Conservation (phyloP, 345 rosid species). For the Pistacia integerrima region DNA sequence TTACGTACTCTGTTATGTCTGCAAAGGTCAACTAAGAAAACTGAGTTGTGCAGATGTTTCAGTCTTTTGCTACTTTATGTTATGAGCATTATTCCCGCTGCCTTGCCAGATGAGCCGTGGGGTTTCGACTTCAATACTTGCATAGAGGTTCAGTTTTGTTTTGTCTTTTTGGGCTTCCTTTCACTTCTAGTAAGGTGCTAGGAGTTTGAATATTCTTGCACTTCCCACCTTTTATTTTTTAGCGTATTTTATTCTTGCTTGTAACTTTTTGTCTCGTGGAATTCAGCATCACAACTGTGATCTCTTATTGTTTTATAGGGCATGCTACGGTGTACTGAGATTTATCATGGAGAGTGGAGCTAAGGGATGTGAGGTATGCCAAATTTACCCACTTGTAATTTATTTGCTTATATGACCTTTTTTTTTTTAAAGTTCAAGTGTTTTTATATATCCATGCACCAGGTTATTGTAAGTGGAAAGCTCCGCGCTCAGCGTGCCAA, state of each 20-base stretch:
- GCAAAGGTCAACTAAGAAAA: not conserved
- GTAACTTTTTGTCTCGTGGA: not conserved
- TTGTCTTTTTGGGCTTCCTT: slow-evolving; percentile 41
- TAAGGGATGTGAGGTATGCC: slow-evolving; percentile 70
- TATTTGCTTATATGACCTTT: not conserved
- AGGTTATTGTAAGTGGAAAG: slow-evolving; percentile 78
- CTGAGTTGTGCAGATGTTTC: not conserved
- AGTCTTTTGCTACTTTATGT: not conserved
- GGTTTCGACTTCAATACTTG: slow-evolving; percentile 22
- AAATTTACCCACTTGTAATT: not conserved
- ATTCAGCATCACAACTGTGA: not conserved
- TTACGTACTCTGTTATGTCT: not conserved
- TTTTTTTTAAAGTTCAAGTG: not conserved
- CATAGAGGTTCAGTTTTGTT: slow-evolving; percentile 14
- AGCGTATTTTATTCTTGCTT: not conserved
- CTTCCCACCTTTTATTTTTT: not conserved
- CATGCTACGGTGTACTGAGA: slow-evolving; percentile 81
- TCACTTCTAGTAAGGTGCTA: slow-evolving; percentile 25
- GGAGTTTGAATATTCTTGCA: slow-evolving; percentile 51
- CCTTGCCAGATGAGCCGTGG: not conserved
- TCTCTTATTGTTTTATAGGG: slow-evolving; percentile 38
- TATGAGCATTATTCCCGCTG: slow-evolving; percentile 11
- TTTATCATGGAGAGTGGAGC: slow-evolving; percentile 86
- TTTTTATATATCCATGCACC: not conserved
- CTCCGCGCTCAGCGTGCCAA: slow-evolving; percentile 81